Evolutionary conservation across 371 early-diverging fungal genomes (phyloP).

Genomic region (Entomophthora muscae): DNA sequence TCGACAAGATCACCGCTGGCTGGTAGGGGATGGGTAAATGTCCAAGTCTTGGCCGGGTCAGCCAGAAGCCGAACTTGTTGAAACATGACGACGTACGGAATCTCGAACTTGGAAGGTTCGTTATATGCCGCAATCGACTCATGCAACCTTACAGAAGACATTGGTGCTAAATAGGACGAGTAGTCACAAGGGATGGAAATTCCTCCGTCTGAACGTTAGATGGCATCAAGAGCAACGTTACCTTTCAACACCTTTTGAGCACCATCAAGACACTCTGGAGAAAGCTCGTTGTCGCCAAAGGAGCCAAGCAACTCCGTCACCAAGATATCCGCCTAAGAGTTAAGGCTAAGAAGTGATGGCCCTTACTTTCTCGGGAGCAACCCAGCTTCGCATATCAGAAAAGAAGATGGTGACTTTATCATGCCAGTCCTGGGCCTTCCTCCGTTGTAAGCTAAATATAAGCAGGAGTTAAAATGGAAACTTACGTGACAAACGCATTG

Average conservation of each 20-base stretch:
- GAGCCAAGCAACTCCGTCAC: slow-evolving; percentile 85
- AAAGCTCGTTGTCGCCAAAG: slow-evolving; percentile 93
- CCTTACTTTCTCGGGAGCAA: slow-evolving; percentile 41
- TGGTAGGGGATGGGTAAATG: slow-evolving; percentile 66
- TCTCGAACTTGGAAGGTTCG: slow-evolving; percentile 63
- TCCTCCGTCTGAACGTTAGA: slow-evolving; percentile 42
- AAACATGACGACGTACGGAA: slow-evolving; percentile 88
- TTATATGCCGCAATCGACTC: slow-evolving; percentile 10
- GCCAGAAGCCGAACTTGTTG: slow-evolving; percentile 46
- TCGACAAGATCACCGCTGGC: too few relatives aligned
- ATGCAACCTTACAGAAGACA: slow-evolving; percentile 33
- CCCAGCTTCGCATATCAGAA: slow-evolving; percentile 82
- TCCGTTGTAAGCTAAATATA: slow-evolving; percentile 42
- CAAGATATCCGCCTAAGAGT: slow-evolving; percentile 56
- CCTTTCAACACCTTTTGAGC: slow-evolving; percentile 69
- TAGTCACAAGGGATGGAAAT: slow-evolving; percentile 77
- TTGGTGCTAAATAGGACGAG: slow-evolving; percentile 62
- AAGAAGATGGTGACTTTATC: slow-evolving; percentile 62
- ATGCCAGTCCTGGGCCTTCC: slow-evolving; percentile 58
- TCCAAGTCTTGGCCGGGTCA: slow-evolving; percentile 53
- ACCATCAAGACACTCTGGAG: slow-evolving; percentile 91
- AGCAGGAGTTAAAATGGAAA: not conserved
- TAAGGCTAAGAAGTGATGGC: too few relatives aligned
- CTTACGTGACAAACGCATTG: slow-evolving; percentile 77
- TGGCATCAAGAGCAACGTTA: slow-evolving; percentile 11